These are phyloP conservation scores for Solanum sitiens DNA, from an alignment of 257 asterid genomes.

Conservation along the genomic window DNA sequence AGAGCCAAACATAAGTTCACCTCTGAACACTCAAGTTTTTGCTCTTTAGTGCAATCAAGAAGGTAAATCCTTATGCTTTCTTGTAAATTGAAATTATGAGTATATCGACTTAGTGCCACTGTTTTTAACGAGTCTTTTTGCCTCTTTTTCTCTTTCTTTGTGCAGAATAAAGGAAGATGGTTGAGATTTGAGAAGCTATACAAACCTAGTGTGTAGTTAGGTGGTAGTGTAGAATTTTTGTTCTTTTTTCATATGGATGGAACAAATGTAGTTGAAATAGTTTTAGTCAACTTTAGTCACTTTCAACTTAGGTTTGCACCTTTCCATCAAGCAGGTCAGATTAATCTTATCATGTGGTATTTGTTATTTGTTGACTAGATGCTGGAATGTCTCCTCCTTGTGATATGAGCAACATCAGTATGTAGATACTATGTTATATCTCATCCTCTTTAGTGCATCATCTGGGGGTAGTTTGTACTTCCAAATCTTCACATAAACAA, in stretches of 20 bases:
- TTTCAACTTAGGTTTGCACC: not conserved
- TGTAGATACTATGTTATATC: no score
- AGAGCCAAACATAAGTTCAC: constrained; percentile 55
- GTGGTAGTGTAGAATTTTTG: not conserved
- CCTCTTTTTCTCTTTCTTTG: not conserved
- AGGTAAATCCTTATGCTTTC: constrained; percentile 23
- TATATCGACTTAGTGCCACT: not conserved
- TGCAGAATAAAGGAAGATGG: constrained; percentile 33
- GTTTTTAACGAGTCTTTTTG: not conserved
- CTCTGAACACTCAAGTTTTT: constrained; percentile 79
- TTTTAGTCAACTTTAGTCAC: not conserved
- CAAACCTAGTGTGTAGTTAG: constrained; percentile 17
- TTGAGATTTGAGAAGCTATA: constrained; percentile 13
- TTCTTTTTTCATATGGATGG: not conserved
- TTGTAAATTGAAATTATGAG: not conserved
- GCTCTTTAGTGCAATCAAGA: constrained; percentile 83
- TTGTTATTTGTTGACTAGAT: not conserved
- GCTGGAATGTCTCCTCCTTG: no score
- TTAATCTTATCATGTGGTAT: not conserved
- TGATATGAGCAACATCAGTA: no score
- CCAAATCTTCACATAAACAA: no score
- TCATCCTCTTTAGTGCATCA: no score
- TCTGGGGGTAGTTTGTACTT: no score
- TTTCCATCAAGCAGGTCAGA: not conserved
- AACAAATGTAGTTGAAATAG: not conserved